phyloP scores from a whole-genome alignment of 139 green algal genomes.

The Yamagishiella unicocca region DNA sequence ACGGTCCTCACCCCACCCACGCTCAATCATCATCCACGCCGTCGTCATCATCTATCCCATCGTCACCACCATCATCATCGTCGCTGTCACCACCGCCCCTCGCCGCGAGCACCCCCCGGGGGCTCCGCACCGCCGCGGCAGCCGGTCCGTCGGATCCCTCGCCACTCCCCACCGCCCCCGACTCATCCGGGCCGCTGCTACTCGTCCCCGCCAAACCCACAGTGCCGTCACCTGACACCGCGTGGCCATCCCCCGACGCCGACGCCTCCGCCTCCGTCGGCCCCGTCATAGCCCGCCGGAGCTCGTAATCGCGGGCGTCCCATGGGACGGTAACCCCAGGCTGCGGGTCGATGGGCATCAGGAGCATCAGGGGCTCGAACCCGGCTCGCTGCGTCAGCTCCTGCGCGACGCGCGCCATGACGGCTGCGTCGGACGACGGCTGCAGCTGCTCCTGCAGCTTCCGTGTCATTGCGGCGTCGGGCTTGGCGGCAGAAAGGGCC shows the following conservation, averaged over 20 bases:
- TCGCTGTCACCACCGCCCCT: neutral
- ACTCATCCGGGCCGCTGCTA: neutral
- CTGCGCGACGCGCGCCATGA: slow-evolving; percentile 30
- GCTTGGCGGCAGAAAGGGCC: slow-evolving; percentile 19
- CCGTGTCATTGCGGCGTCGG: neutral
- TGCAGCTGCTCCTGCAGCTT: slow-evolving; percentile 37
- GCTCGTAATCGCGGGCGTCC: slow-evolving; percentile 26
- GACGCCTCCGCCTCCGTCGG: neutral
- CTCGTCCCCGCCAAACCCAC: neutral
- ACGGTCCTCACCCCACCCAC: neutral
- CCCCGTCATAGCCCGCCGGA: slow-evolving; percentile 23
- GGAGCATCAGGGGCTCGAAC: slow-evolving; percentile 65
- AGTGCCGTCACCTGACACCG: no score
- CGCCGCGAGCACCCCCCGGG: no score
- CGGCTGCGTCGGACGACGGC: slow-evolving; percentile 27
- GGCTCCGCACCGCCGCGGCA: no score
- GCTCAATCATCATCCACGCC: neutral
- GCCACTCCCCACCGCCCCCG: neutral
- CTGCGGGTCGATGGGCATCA: slow-evolving; percentile 52
- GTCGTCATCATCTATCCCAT: neutral
- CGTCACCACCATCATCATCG: neutral
- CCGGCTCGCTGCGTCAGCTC: slow-evolving; percentile 57
- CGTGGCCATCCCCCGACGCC: neutral
- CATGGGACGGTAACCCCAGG: slow-evolving; percentile 12
- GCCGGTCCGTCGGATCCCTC: neutral